Percentiles rank a stretch among this genome's conserved stretches.
These are phyloP conservation scores for Antrodiella citrinella DNA, from an alignment of 768 basidiomycete genomes.

Conservation along the genomic window DNA sequence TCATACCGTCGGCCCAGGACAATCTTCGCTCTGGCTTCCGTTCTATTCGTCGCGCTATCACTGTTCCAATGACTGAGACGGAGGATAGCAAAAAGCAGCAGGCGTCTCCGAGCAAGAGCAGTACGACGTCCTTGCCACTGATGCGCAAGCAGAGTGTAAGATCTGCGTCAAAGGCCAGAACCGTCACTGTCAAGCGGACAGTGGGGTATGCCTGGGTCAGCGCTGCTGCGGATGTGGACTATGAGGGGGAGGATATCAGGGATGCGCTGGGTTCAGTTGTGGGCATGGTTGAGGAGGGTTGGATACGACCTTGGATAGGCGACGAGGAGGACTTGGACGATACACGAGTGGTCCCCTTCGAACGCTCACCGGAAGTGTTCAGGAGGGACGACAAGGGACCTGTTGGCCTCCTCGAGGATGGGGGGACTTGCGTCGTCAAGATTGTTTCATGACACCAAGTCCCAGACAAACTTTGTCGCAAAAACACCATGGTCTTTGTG, in stretches of 20 bases:
- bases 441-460: constrained; percentile 15
- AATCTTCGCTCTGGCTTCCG: constrained; percentile 69
- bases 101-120: not conserved
- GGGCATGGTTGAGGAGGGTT: constrained; percentile 29
- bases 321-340: constrained; percentile 23
- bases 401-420: constrained; percentile 21
- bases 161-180: not conserved
- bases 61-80: constrained; percentile 4
- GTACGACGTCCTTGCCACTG: not conserved
- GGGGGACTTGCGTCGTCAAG: constrained; percentile 25
- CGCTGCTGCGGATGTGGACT: constrained; percentile 72
- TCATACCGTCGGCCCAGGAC: constrained; percentile 63
- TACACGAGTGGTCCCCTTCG: constrained; percentile 41
- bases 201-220: constrained; percentile 83
- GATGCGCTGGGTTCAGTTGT: constrained; percentile 37
- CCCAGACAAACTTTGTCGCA: not conserved
- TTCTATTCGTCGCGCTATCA: constrained; percentile 35
- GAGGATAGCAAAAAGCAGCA: not conserved
- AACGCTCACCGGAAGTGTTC: constrained; percentile 46
- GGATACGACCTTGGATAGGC: constrained; percentile 35
- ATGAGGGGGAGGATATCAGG: constrained; percentile 70
- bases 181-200: constrained; percentile 19
- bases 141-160: not conserved
- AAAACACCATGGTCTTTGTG: not conserved
- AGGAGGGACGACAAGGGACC: constrained; percentile 17